phyloP scores from a whole-genome alignment of 2,329 filamentous ascomycete species.

The Nemania bipapillata region DNA sequence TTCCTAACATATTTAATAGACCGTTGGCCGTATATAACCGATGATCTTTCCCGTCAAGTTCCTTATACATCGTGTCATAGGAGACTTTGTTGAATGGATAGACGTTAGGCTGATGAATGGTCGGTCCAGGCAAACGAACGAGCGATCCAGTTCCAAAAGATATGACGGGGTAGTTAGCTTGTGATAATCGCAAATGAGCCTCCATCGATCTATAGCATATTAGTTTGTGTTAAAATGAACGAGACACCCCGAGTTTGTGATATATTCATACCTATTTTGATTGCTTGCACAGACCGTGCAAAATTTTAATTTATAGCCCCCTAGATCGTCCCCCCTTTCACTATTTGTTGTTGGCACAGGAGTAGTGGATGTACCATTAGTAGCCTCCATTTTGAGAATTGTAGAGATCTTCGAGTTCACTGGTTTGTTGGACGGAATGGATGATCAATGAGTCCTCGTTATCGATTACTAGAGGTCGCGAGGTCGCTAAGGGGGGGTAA shows the following conservation, averaged over 20 bases:
- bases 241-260: neutral
- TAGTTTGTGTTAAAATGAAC: slow-evolving; percentile 21
- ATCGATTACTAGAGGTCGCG: neutral
- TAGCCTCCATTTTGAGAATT: slow-evolving; percentile 52
- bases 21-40: slow-evolving; percentile 91
- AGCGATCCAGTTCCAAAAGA: slow-evolving; percentile 97
- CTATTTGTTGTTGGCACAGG: slow-evolving; percentile 55
- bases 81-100: slow-evolving; percentile 98
- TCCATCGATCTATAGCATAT: slow-evolving; percentile 81
- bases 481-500: neutral
- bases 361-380: slow-evolving; percentile 53
- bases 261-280: slow-evolving; percentile 79
- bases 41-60: slow-evolving; percentile 85
- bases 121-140: slow-evolving; percentile 90
- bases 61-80: slow-evolving; percentile 93
- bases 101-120: slow-evolving; percentile 92
- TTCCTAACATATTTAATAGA: slow-evolving; percentile 92
- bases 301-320: slow-evolving; percentile 89
- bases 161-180: slow-evolving; percentile 91
- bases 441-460: slow-evolving; percentile 3
- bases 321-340: slow-evolving; percentile 61
- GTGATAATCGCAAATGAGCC: slow-evolving; percentile 91
- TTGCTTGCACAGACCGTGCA: slow-evolving; percentile 99
- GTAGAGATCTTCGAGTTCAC: neutral
- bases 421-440: neutral